phyloP scores from a whole-genome alignment of 441 rosid species.

The Lepidium campestre region DNA sequence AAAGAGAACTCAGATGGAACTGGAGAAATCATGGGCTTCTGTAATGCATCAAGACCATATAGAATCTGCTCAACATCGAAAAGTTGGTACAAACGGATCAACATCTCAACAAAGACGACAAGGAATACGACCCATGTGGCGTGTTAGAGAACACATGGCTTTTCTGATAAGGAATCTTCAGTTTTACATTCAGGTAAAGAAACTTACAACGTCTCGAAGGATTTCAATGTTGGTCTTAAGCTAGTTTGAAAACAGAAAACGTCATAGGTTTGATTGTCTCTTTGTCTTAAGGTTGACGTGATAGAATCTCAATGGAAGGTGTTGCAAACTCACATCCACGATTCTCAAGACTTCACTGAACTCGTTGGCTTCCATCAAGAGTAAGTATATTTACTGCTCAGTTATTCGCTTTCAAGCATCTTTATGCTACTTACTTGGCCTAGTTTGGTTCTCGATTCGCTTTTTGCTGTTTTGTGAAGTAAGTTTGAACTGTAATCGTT shows the following conservation, averaged over 20 bases:
- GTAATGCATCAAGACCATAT: conserved; percentile 96
- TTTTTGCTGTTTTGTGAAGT: neutral
- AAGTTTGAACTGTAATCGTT: neutral
- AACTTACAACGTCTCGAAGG: neutral
- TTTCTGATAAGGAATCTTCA: conserved; percentile 95
- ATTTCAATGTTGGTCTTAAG: neutral
- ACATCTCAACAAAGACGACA: conserved; percentile 68
- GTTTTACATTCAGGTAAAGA: conserved; percentile 85
- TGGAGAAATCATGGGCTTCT: conserved; percentile 99
- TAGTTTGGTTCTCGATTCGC: neutral
- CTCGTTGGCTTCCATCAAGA: conserved; percentile 97
- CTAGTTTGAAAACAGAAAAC: neutral
- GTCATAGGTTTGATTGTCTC: neutral
- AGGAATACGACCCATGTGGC: conserved; percentile 90
- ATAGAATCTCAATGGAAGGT: conserved; percentile 99
- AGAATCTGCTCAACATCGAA: conserved; percentile 65
- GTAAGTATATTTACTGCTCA: conserved; percentile 38
- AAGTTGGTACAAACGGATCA: conserved; percentile 47
- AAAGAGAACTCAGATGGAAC: conserved; percentile 92
- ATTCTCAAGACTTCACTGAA: conserved; percentile 89
- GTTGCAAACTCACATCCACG: conserved; percentile 77
- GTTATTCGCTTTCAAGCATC: neutral
- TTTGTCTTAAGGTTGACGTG: conserved; percentile 72
- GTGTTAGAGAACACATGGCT: conserved; percentile 96
- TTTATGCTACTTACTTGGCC: neutral